Evolutionary conservation across 192 early-diverging fungal genomes (phyloP), one percentile per base, ranked within the genome.

Genomic region (Backusella tarrabulga): DNA sequence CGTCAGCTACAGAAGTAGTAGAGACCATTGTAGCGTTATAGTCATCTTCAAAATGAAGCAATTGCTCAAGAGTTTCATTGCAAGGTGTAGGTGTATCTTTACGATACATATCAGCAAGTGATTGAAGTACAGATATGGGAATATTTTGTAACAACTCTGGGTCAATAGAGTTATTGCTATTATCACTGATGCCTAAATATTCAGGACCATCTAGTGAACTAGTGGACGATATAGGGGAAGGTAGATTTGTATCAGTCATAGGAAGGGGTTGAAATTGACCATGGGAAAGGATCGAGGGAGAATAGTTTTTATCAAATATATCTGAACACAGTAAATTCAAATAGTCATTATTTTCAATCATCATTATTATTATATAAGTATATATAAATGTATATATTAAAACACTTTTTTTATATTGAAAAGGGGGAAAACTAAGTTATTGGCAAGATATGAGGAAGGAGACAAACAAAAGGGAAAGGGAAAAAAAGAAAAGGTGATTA

Each of bases 21-120:
- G 77, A 54, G 9, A 75, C 44, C 29, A 74, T 38, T 32, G 71
- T 71, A 0, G 6, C 29, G 44, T 29, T 46, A 50, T 52, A 29
- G 1, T 19, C 32, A 8, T 71, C 9, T 41, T 73, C 56, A 67
- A 77, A 77, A 3, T 41, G 34, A 19, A 77, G 72, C 74, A 81
- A 71, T 11, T 81, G 76, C 34, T 73, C 63, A 15, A 71, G 54
- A 21, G 35, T 50, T 4, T 44, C 52, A 29, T 23, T 63, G 11
- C 23, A 29, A 26, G 56, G 0, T 12, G 56, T 0, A 26, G 26
- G 0, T 12, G 56, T 3, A 67, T 38, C 70, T 14, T 73, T 72
- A 23, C 71, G 76, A 14, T 71, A 69, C 8, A 70, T 42, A 54
- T 29, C 40, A n/a, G n/a, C 41, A 19, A 40, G 21, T 26, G 71